phyloP scores from a whole-genome alignment of 2,329 filamentous ascomycete genomes.

The Fusarium devonianum region DNA sequence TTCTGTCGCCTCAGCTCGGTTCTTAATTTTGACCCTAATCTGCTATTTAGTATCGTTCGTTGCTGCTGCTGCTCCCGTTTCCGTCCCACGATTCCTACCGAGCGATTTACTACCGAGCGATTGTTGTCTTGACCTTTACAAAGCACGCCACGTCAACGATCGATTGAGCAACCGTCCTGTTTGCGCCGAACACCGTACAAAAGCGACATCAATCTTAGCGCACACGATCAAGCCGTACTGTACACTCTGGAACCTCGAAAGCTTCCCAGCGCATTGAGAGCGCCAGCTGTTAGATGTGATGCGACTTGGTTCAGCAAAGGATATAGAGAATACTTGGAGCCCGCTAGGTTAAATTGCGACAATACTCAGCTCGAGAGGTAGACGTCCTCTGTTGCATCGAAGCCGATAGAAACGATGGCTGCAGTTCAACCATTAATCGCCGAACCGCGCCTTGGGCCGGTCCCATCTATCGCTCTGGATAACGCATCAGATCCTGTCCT shows the following conservation, averaged over 20 bases:
- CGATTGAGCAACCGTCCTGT: background rate
- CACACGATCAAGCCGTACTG: constrained; percentile 6
- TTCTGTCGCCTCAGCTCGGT: constrained; percentile 11
- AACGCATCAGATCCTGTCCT: constrained; percentile 35
- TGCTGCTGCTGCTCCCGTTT: background rate
- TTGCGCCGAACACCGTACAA: constrained; percentile 8
- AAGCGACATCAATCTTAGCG: background rate
- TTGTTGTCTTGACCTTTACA: no score
- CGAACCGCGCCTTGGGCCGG: constrained; percentile 44
- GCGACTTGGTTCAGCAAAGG: constrained; percentile 12
- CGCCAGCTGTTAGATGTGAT: constrained; percentile 18
- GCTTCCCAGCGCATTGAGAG: constrained; percentile 12
- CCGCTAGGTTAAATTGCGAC: constrained; percentile 4
- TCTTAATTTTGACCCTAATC: constrained; percentile 11
- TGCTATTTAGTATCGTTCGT: constrained; percentile 1
- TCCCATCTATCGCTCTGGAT: constrained; percentile 36
- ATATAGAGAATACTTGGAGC: constrained; percentile 21
- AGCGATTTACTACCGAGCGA: no score
- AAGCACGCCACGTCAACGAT: background rate
- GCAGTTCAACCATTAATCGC: constrained; percentile 50
- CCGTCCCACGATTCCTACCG: background rate
- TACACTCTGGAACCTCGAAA: background rate
- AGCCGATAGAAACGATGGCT: constrained; percentile 43
- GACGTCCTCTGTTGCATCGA: constrained; percentile 2
- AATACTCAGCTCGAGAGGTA: constrained; percentile 18